These are phyloP conservation scores for Neurospora tetraspora DNA, from an alignment of 495 filamentous ascomycete species.

Conservation along the genomic window DNA sequence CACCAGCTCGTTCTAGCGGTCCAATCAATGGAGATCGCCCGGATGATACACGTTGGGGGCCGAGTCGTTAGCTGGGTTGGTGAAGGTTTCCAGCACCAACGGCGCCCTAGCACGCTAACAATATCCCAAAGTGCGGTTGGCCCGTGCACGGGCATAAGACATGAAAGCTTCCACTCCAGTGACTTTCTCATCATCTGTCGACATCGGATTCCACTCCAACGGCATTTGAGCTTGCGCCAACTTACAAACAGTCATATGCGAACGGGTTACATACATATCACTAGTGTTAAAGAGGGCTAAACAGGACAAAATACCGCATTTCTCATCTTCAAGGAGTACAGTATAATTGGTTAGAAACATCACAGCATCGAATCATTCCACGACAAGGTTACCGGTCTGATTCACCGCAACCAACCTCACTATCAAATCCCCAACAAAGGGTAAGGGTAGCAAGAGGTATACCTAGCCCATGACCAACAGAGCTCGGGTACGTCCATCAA, in stretches of 20 bases:
- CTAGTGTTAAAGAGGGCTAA: neutral
- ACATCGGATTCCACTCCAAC: neutral
- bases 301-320: neutral
- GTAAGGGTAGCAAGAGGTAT: neutral
- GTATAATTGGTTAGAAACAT: neutral
- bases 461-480: neutral
- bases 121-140: neutral
- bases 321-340: neutral
- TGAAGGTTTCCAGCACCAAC: neutral
- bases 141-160: neutral
- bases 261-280: neutral
- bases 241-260: neutral
- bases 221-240: neutral
- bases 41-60: neutral
- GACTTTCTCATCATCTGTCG: neutral
- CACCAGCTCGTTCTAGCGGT: neutral
- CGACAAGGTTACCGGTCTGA: neutral
- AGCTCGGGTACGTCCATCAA: neutral
- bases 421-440: neutral
- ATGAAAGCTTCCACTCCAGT: neutral
- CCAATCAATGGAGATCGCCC: neutral
- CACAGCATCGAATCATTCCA: neutral
- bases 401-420: neutral
- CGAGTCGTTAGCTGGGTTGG: neutral
- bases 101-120: neutral